Percentiles rank a stretch among this genome's conserved stretches.
Evolutionary conservation across 345 rosid species (phyloP).

Genomic region (Corchorus olitorius): DNA sequence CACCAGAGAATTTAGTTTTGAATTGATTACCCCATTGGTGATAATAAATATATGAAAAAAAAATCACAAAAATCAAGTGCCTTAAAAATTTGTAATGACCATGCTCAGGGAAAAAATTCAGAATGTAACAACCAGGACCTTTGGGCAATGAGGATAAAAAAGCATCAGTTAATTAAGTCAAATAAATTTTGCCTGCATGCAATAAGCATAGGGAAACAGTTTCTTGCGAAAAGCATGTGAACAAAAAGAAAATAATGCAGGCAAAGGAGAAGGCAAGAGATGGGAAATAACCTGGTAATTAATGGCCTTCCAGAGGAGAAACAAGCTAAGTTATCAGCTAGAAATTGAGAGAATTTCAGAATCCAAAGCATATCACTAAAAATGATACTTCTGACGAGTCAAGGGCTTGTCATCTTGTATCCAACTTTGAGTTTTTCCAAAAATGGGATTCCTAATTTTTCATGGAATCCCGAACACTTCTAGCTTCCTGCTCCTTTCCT

Average conservation of each 20-base stretch:
- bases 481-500: constrained; percentile 46
- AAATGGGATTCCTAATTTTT: constrained; percentile 31
- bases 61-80: background rate
- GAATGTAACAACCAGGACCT: background rate
- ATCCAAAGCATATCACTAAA: background rate
- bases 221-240: background rate
- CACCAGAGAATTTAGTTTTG: background rate
- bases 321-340: background rate
- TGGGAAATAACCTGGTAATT: constrained; percentile 8
- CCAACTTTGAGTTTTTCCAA: constrained; percentile 41
- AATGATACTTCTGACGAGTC: background rate
- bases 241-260: background rate
- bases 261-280: background rate
- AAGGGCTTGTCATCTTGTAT: constrained; percentile 21
- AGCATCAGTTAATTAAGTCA: background rate
- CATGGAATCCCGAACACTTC: constrained; percentile 38
- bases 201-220: background rate
- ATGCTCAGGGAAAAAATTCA: background rate
- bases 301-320: background rate
- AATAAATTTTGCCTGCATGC: background rate
- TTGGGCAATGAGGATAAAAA: background rate
- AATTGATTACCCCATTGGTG: background rate
- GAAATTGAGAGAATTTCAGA: background rate
- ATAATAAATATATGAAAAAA: background rate
- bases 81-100: background rate